These are phyloP conservation scores for Priceomyces haplophilus DNA, from an alignment of 805 yeast species.

Conservation along the genomic window DNA sequence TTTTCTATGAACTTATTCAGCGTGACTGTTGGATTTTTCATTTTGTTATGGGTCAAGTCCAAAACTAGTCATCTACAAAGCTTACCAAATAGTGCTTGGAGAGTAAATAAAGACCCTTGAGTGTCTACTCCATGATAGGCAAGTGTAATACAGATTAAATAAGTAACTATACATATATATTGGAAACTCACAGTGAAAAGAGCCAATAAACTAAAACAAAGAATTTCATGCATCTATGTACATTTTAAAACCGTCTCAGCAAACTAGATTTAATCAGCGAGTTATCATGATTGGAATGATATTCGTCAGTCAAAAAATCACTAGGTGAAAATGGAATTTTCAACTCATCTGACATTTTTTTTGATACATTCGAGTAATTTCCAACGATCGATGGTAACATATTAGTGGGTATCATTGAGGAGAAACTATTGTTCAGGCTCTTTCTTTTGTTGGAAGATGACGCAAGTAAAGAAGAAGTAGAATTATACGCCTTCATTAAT, in stretches of 20 bases:
- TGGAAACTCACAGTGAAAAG: no score
- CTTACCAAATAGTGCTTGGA: constrained; percentile 76
- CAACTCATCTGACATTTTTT: constrained; percentile 32
- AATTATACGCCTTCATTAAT: constrained; percentile 4
- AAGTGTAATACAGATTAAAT: constrained; percentile 1
- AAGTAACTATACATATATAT: neutral
- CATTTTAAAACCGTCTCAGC: neutral
- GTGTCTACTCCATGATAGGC: neutral
- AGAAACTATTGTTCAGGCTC: constrained; percentile 7
- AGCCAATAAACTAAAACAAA: neutral
- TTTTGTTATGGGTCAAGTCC: constrained; percentile 66
- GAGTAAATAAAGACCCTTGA: constrained; percentile 37
- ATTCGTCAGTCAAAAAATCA: constrained; percentile 38
- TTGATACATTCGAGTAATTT: constrained; percentile 34
- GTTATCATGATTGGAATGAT: constrained; percentile 13
- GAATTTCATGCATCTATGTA: neutral
- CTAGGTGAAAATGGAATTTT: constrained; percentile 41
- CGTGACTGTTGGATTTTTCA: constrained; percentile 57
- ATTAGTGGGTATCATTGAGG: constrained; percentile 24
- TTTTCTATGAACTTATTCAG: constrained; percentile 74
- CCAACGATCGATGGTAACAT: constrained; percentile 41
- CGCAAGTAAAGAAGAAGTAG: constrained; percentile 1
- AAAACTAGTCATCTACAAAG: constrained; percentile 66
- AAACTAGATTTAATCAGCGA: constrained; percentile 1
- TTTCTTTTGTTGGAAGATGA: neutral